Percentiles rank a stretch among this genome's conserved stretches.
These are phyloP conservation scores for Karstenula rhodostoma DNA, from an alignment of 2,329 filamentous ascomycete genomes.

Conservation along the genomic window DNA sequence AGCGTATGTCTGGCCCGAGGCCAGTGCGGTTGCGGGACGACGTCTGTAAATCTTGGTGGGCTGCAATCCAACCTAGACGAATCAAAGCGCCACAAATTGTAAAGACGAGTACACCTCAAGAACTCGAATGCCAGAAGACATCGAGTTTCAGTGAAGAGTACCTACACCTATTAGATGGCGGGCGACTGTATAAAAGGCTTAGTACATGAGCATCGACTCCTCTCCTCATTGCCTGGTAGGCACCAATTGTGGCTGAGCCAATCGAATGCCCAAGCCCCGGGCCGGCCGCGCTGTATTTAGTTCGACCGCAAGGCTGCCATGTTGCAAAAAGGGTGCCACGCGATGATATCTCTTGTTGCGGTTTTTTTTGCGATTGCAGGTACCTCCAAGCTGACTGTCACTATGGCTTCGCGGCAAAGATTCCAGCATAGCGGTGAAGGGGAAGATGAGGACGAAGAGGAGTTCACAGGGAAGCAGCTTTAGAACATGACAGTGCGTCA, in stretches of 20 bases:
- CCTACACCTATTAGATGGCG: no score
- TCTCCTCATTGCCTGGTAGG: constrained; percentile 1
- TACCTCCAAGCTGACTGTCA: neutral
- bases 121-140: neutral
- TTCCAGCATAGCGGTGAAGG: neutral
- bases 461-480: no score
- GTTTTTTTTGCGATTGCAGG: neutral
- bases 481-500: no score
- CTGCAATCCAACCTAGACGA: neutral
- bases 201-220: neutral
- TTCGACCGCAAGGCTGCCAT: neutral
- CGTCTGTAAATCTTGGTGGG: neutral
- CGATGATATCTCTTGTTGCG: neutral
- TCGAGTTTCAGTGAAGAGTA: neutral
- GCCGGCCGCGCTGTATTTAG: neutral
- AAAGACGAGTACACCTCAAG: neutral
- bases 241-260: constrained; percentile 9
- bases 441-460: neutral
- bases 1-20: neutral
- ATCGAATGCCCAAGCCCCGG: neutral
- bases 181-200: neutral
- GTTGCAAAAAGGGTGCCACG: neutral
- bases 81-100: neutral
- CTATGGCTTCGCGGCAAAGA: neutral
- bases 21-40: neutral